A percentile compares a stretch with the other conserved stretches of the same genome.
Conservation (phyloP, 495 filamentous ascomycete genomes). For the Parachaetomium inaequale region DNA sequence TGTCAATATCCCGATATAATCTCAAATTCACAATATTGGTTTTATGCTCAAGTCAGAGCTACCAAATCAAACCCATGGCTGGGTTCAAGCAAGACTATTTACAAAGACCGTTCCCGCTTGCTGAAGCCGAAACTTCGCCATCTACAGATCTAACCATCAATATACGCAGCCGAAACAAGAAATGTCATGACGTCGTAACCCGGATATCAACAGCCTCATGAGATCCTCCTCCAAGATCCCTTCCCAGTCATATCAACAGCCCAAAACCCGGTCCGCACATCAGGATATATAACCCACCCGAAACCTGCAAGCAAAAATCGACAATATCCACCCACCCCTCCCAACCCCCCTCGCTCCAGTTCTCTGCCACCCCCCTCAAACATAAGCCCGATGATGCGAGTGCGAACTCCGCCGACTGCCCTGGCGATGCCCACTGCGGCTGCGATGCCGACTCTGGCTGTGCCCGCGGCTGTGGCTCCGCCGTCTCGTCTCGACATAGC, state of each 20-base stretch:
- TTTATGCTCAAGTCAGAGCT: too few relatives aligned
- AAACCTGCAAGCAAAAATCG: neutral
- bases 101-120: neutral
- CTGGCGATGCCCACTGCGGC: neutral
- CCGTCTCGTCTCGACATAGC: constrained; percentile 3
- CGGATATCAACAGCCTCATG: neutral
- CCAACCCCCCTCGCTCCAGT: neutral
- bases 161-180: neutral
- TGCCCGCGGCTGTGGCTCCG: neutral
- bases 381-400: constrained; percentile 17
- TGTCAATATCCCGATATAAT: too few relatives aligned
- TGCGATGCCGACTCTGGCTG: constrained; percentile 6
- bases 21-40: too few relatives aligned
- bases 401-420: constrained; percentile 18
- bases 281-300: neutral
- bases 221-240: neutral
- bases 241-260: neutral
- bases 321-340: neutral
- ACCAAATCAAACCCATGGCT: too few relatives aligned
- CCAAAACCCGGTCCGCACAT: neutral
- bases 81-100: too few relatives aligned
- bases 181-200: constrained; percentile 13
- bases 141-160: neutral
- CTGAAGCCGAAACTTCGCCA: neutral
- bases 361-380: constrained; percentile 1